Evolutionary conservation across 192 early-diverging fungal genomes (phyloP), one percentile per base, ranked within the genome.

Genomic region (Podochytrium sp.): DNA sequence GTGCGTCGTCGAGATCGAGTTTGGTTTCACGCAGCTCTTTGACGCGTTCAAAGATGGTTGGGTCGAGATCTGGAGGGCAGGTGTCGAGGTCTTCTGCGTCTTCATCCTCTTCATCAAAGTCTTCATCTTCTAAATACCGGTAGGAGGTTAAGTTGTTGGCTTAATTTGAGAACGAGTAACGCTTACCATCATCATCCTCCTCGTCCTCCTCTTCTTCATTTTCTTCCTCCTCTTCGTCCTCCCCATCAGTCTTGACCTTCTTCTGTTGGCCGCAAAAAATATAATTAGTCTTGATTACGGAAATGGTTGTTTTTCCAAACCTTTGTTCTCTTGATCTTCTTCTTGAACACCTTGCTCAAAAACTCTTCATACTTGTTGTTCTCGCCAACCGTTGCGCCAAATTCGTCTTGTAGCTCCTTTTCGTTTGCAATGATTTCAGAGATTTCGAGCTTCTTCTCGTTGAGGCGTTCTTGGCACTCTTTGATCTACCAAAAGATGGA

Each of bases 331-430:
- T 90, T 90, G 40, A 90, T 78, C 62, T 86, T 89, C 73, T 81
- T 83, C 56, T 82, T 85, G 71, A 90, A 90, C 3, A 89, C 77
- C 64, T 87, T 90, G 27, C 73, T 78, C 27, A 90, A 59, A 41
- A 80, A 75, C 41, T 90, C 88, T 68, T 90, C 88, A 73, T 84
- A 65, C 63, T 88, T 89, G 75, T 87, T 90, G 71, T 85, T 85
- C 27, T 86, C 87, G 16, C 86, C 85, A 16, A 89, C 29, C 1
- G 63, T 53, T 25, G 52, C 78, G 18, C 50, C 70, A 55, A 87
- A 85, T 57, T 85, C 81, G 1, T 86, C 81, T 55, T 89, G 82
- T 2, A 89, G 73, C 27, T 75, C 80, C 71, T 87, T 89, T 51
- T 87, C 85, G 33, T 76, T 58, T 25, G 65, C 41, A 40, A 87